Evolutionary conservation across 306 rosid species (phyloP).

Genomic region (Benincasa hispida): DNA sequence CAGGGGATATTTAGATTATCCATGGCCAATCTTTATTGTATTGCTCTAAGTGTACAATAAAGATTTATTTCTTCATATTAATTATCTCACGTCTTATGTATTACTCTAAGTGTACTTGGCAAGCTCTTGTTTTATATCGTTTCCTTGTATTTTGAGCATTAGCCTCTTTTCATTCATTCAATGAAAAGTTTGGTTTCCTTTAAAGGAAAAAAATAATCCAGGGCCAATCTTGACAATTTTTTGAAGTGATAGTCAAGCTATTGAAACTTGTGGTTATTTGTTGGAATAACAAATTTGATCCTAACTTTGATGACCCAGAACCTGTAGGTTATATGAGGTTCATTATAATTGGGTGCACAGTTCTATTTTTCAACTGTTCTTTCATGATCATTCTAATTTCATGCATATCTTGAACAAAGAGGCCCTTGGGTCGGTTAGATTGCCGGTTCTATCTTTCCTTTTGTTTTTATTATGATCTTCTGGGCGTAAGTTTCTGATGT

Average conservation of each 20-base stretch:
- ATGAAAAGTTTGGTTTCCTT: no score
- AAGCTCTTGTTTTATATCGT: no score
- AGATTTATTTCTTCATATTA: no score
- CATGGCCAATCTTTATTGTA: not conserved
- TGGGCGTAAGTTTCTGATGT: not conserved
- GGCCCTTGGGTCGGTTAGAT: not conserved
- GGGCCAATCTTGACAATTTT: not conserved
- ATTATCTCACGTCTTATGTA: no score
- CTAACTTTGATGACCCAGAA: not conserved
- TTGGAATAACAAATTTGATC: not conserved
- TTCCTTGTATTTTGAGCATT: no score
- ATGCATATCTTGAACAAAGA: not conserved
- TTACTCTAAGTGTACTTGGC: no score
- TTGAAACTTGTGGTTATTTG: not conserved
- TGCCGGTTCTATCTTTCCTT: not conserved
- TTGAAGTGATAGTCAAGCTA: not conserved
- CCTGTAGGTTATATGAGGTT: not conserved
- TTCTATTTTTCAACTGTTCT: not conserved
- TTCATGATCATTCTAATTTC: not conserved
- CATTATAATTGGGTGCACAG: not conserved
- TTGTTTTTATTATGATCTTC: not conserved
- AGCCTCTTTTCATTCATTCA: no score
- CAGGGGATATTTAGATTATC: not conserved
- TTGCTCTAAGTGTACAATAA: no score
- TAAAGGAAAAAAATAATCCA: no score